Conservation (phyloP, 805 yeast species). For the Kodamaea restingae region DNA sequence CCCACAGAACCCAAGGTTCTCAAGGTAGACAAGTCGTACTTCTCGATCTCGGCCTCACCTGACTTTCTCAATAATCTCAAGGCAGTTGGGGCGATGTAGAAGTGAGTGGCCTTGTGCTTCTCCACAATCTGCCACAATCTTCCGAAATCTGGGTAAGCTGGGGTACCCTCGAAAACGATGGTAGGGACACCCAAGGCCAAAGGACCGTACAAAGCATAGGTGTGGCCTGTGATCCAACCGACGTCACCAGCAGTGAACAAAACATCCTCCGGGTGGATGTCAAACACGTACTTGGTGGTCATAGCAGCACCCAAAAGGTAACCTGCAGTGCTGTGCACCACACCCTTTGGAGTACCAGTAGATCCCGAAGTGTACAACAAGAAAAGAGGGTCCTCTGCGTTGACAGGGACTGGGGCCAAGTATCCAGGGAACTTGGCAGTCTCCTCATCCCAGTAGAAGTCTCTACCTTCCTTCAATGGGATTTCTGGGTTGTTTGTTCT, state of each 20-base stretch:
- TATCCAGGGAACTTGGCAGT: conserved; percentile 61
- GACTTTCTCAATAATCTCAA: conserved; percentile 71
- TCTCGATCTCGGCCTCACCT: conserved; percentile 59
- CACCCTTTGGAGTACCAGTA: conserved; percentile 87
- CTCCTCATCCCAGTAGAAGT: conserved; percentile 76
- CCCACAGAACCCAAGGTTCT: conserved; percentile 80
- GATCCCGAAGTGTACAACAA: conserved; percentile 83
- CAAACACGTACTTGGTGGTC: conserved; percentile 73
- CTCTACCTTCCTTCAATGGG: conserved; percentile 53
- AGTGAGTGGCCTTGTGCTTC: conserved; percentile 67
- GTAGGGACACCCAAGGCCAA: conserved; percentile 72
- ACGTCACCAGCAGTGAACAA: conserved; percentile 87
- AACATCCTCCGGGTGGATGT: conserved; percentile 67
- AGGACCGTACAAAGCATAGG: conserved; percentile 82
- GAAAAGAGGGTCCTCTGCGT: conserved; percentile 78
- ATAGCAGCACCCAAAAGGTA: conserved; percentile 68
- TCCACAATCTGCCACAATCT: conserved; percentile 79
- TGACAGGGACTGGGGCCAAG: conserved; percentile 69
- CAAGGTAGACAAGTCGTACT: conserved; percentile 58
- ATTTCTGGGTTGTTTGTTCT: conserved; percentile 63
- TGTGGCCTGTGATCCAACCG: conserved; percentile 90
- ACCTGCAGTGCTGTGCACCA: conserved; percentile 78
- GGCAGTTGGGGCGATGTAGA: conserved; percentile 84
- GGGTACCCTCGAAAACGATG: conserved; percentile 81
- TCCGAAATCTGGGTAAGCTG: conserved; percentile 76